Percentiles rank a stretch among this genome's conserved stretches.
Conservation (phyloP, 805 yeast genomes). For the Pichia exigua region DNA sequence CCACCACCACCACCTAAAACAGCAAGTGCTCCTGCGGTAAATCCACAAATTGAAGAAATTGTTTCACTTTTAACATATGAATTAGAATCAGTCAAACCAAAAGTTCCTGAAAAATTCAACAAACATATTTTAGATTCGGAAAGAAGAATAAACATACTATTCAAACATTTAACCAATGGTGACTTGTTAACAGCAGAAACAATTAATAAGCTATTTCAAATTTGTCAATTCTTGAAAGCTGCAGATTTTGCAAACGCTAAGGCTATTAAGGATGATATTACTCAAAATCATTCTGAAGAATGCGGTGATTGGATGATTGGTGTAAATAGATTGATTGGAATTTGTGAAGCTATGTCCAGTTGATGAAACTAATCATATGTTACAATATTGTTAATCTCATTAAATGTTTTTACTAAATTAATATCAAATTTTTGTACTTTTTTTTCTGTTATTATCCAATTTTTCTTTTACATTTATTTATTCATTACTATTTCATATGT, state of each 20-base stretch:
- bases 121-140: constrained; percentile 77
- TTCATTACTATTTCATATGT: not conserved
- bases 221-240: constrained; percentile 42
- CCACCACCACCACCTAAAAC: constrained; percentile 9
- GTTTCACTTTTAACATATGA: constrained; percentile 47
- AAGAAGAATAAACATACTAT: constrained; percentile 69
- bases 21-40: constrained; percentile 21
- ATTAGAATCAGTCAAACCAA: constrained; percentile 57
- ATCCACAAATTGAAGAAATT: constrained; percentile 61
- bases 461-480: not conserved
- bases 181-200: constrained; percentile 57
- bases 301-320: constrained; percentile 92
- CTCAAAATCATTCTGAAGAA: constrained; percentile 59
- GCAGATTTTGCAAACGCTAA: constrained; percentile 57
- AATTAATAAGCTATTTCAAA: constrained; percentile 41
- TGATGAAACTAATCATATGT: not conserved
- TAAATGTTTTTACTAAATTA: not conserved
- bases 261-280: constrained; percentile 46
- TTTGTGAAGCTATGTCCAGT: constrained; percentile 40
- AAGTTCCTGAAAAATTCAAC: constrained; percentile 63
- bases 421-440: not conserved
- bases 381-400: not conserved
- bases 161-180: constrained; percentile 67
- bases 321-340: constrained; percentile 75
- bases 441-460: not conserved